phyloP scores from a whole-genome alignment of 2,329 filamentous ascomycete genomes.

The Tolypocladium tropicale region DNA sequence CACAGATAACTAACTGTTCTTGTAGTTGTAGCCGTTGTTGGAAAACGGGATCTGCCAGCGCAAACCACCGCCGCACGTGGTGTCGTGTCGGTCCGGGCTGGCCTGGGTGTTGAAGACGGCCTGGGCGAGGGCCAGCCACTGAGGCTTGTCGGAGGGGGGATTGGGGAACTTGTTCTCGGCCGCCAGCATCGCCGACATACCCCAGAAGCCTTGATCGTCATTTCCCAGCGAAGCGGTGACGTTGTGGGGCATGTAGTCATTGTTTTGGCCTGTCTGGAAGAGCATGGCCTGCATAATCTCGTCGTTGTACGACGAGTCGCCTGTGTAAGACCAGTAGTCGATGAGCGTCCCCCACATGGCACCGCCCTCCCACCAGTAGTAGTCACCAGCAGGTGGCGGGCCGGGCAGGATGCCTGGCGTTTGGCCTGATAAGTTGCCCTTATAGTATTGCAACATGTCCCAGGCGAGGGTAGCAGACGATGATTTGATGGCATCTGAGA shows the following conservation, averaged over 20 bases:
- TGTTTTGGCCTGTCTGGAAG: conserved; percentile 40
- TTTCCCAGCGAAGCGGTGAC: conserved; percentile 45
- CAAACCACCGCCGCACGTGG: conserved; percentile 48
- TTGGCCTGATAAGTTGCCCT: conserved; percentile 32
- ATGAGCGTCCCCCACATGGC: conserved; percentile 53
- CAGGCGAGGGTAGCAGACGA: conserved; percentile 28
- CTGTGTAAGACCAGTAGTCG: conserved; percentile 55
- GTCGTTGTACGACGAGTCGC: conserved; percentile 47
- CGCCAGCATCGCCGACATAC: conserved; percentile 51
- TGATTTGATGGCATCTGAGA: conserved; percentile 25
- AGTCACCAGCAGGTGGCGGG: conserved; percentile 33
- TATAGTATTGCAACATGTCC: conserved; percentile 35
- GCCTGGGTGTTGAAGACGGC: conserved; percentile 53
- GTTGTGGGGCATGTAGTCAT: conserved; percentile 47
- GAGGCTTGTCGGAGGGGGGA: conserved; percentile 35
- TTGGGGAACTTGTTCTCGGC: conserved; percentile 48
- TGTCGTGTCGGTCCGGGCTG: conserved; percentile 45
- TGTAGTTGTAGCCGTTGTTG: conserved; percentile 70
- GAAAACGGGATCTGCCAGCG: conserved; percentile 70
- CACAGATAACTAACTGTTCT: conserved; percentile 34
- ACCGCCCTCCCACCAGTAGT: conserved; percentile 60
- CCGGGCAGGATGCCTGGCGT: conserved; percentile 38
- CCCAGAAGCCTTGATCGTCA: conserved; percentile 60
- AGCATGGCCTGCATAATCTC: conserved; percentile 39
- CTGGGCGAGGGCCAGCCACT: conserved; percentile 48